Conservation (phyloP, 805 yeast genomes). For the Yamadazyma endophytica region DNA sequence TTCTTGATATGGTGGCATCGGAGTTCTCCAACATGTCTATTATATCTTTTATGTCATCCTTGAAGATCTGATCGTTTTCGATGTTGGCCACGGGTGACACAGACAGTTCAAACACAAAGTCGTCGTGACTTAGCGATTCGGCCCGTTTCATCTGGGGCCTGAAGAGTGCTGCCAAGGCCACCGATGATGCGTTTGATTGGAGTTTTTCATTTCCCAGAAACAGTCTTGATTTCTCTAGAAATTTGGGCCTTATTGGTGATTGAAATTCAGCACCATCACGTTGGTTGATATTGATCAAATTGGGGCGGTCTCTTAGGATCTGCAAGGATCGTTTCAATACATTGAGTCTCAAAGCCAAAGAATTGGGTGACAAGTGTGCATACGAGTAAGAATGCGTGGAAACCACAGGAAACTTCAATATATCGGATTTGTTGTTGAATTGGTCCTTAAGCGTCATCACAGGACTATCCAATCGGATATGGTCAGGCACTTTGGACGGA, state of each 20-base stretch:
- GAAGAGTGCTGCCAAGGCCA: conserved; percentile 44
- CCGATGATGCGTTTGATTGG: conserved; percentile 42
- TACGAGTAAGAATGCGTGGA: conserved; percentile 84
- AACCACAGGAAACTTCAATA: conserved; percentile 66
- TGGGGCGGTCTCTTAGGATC: conserved; percentile 64
- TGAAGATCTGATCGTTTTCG: conserved; percentile 5
- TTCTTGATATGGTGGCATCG: conserved; percentile 22
- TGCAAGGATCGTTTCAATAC: conserved; percentile 75
- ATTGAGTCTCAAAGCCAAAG: conserved; percentile 68
- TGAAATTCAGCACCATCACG: not conserved
- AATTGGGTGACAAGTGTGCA: conserved; percentile 76
- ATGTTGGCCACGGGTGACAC: not conserved
- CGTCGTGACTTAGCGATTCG: no score
- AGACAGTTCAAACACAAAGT: no score
- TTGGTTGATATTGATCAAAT: conserved; percentile 27
- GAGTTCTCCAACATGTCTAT: conserved; percentile 43
- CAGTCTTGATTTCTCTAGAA: not conserved
- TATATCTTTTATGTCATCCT: conserved; percentile 45
- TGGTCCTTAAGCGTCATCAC: conserved; percentile 12
- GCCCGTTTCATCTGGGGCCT: conserved; percentile 33
- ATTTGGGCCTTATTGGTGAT: not conserved
- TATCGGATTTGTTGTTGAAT: conserved; percentile 22
- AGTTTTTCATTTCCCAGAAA: conserved; percentile 12
- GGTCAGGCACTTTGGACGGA: no score
- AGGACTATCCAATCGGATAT: conserved; percentile 9